Conservation (phyloP, 352 stramenopile species). For the Thalassiosira hispida region DNA sequence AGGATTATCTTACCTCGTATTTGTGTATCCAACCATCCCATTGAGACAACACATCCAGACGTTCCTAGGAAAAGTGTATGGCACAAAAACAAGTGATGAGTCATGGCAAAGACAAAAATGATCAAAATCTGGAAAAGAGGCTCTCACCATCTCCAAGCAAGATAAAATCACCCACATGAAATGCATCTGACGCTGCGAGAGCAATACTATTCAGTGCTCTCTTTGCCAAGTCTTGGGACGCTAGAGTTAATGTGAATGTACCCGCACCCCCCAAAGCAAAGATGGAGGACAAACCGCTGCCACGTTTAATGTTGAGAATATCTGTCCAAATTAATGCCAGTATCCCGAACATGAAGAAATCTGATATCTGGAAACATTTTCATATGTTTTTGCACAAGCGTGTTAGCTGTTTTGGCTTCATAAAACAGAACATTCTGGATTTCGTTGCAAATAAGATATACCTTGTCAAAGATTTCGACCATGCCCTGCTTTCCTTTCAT, state of each 20-base stretch:
- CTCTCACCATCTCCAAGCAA: constrained; percentile 47
- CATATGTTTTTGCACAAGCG: background rate
- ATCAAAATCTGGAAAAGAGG: background rate
- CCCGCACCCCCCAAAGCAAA: constrained; percentile 56
- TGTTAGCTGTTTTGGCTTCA: background rate
- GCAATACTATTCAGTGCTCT: constrained; percentile 53
- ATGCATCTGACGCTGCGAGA: constrained; percentile 47
- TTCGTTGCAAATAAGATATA: background rate
- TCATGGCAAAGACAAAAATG: background rate
- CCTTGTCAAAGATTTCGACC: constrained; percentile 48
- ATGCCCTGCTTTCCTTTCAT: constrained; percentile 24
- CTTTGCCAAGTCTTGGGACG: constrained; percentile 52
- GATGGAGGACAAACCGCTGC: constrained; percentile 48
- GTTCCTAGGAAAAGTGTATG: constrained; percentile 30
- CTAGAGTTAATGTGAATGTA: constrained; percentile 54
- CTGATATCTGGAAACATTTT: constrained; percentile 21
- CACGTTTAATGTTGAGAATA: constrained; percentile 50
- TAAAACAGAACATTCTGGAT: background rate
- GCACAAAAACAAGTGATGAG: constrained; percentile 7
- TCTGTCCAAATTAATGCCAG: constrained; percentile 39
- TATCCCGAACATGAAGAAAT: constrained; percentile 54
- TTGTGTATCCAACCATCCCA: constrained; percentile 54
- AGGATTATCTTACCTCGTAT: constrained; percentile 36
- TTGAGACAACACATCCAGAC: constrained; percentile 41
- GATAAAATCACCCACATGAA: constrained; percentile 56